phyloP scores from a whole-genome alignment of 148 eudicot species.

The Vaccinium darrowii region DNA sequence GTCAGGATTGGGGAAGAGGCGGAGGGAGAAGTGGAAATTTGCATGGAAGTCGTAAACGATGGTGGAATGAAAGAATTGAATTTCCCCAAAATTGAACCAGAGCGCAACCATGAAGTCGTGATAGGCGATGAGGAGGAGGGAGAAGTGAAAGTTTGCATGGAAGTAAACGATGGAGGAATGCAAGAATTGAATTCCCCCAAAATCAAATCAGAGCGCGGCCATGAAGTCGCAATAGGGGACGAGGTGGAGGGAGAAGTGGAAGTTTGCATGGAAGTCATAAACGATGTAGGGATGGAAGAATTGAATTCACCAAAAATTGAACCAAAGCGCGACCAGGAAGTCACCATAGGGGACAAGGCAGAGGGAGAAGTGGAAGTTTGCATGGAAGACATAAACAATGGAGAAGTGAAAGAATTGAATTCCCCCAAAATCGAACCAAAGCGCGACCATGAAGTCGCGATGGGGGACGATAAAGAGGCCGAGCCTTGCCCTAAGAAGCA shows the following conservation, averaged over 20 bases:
- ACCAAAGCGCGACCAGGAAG: slow-evolving; percentile 44
- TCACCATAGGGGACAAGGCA: slow-evolving; percentile 20
- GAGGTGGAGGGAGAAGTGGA: slow-evolving; percentile 46
- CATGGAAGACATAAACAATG: slow-evolving; percentile 29
- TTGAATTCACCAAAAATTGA: slow-evolving; percentile 25
- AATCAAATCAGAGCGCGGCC: slow-evolving; percentile 46
- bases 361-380: slow-evolving; percentile 54
- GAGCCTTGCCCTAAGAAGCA: slow-evolving; percentile 26
- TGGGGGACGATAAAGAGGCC: slow-evolving; percentile 29
- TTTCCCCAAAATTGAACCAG: slow-evolving; percentile 29
- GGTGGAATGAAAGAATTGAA: slow-evolving; percentile 32
- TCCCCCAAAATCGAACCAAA: slow-evolving; percentile 34
- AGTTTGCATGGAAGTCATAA: slow-evolving; percentile 33
- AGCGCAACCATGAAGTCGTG: slow-evolving; percentile 36
- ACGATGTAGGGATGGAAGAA: slow-evolving; percentile 31
- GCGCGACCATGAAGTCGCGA: slow-evolving; percentile 38
- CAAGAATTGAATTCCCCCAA: slow-evolving; percentile 24
- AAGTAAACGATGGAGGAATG: slow-evolving; percentile 26
- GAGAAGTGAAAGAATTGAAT: slow-evolving; percentile 30
- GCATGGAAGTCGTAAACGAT: slow-evolving; percentile 28
- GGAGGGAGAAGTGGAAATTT: slow-evolving; percentile 51
- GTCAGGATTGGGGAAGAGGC: slow-evolving; percentile 24
- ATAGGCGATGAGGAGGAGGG: slow-evolving; percentile 34
- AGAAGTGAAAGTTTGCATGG: slow-evolving; percentile 49
- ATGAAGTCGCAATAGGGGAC: slow-evolving; percentile 29